A percentile compares a stretch with the other conserved stretches of the same genome.
These are phyloP conservation scores for Biscogniauxia mediterranea DNA, from an alignment of 2,329 filamentous ascomycete species.

Conservation along the genomic window DNA sequence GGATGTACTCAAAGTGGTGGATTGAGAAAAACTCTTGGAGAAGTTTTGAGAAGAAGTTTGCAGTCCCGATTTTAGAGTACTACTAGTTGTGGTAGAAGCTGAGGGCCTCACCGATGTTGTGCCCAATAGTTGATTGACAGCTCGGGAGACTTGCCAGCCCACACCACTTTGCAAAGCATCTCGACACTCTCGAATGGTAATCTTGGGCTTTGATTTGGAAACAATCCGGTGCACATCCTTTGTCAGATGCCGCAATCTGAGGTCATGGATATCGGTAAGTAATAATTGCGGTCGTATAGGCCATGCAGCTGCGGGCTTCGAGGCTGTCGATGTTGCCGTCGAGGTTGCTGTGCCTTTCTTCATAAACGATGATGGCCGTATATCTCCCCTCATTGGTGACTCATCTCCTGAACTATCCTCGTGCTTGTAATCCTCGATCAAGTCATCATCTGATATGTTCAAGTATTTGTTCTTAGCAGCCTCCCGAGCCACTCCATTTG, in stretches of 20 bases:
- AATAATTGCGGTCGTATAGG: slow-evolving; percentile 23
- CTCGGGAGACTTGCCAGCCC: slow-evolving; percentile 27
- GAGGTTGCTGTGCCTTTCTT: slow-evolving; percentile 19
- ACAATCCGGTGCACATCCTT: slow-evolving; percentile 30
- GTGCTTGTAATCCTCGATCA: slow-evolving; percentile 32
- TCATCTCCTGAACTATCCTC: slow-evolving; percentile 34
- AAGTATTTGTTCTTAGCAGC: slow-evolving; percentile 31
- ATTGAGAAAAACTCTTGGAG: background rate
- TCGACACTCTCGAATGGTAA: slow-evolving; percentile 30
- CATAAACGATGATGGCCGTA: slow-evolving; percentile 32
- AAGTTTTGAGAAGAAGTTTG: slow-evolving; percentile 13
- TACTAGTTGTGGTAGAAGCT: slow-evolving; percentile 1
- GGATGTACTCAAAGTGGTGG: too few species aligned
- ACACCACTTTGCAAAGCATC: slow-evolving; percentile 27
- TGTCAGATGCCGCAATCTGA: slow-evolving; percentile 31
- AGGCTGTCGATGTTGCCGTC: background rate
- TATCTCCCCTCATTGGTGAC: slow-evolving; percentile 32
- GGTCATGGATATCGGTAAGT: slow-evolving; percentile 29
- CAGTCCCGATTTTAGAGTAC: slow-evolving; percentile 1
- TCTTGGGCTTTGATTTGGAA: slow-evolving; percentile 23
- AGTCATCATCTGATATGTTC: slow-evolving; percentile 34
- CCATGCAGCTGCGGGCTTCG: slow-evolving; percentile 13
- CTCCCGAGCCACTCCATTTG: slow-evolving; percentile 34
- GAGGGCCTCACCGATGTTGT: slow-evolving; percentile 1
- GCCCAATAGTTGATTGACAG: slow-evolving; percentile 23